Conservation (phyloP, 768 basidiomycete species). For the Leccinum obscurum region DNA sequence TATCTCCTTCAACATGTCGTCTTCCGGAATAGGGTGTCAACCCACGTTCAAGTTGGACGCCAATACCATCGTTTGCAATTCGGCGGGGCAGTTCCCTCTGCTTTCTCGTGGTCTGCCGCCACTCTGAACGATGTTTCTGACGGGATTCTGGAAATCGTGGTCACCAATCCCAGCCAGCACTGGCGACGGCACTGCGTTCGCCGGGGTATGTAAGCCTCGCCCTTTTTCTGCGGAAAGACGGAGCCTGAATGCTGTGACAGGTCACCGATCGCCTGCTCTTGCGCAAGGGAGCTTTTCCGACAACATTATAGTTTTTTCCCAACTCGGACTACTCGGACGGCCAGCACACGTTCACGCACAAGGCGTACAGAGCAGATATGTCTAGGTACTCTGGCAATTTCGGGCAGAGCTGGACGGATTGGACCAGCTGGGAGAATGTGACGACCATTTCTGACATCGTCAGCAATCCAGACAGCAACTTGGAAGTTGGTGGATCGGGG, state of each 20-base stretch:
- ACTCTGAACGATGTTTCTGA: constrained; percentile 77
- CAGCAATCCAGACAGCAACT: constrained; percentile 31
- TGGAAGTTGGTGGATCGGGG: constrained; percentile 50
- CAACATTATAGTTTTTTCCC: constrained; percentile 85
- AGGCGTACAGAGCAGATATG: constrained; percentile 82
- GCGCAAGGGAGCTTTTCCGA: constrained; percentile 66
- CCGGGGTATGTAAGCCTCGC: constrained; percentile 48
- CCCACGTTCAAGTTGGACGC: constrained; percentile 48
- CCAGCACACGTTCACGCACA: constrained; percentile 76
- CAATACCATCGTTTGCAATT: constrained; percentile 44
- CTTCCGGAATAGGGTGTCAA: constrained; percentile 57
- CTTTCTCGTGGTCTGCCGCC: constrained; percentile 66
- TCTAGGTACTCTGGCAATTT: constrained; percentile 89
- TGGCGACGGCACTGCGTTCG: constrained; percentile 41
- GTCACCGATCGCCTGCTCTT: constrained; percentile 72
- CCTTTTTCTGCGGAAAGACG: background rate
- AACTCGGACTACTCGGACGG: constrained; percentile 69
- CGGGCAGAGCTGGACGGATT: constrained; percentile 79
- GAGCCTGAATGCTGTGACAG: constrained; percentile 33
- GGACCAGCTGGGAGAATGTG: constrained; percentile 76
- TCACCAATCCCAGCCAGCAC: constrained; percentile 53
- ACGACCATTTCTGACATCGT: constrained; percentile 61
- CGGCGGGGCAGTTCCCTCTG: constrained; percentile 58
- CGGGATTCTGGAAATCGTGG: constrained; percentile 73
- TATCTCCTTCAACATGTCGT: constrained; percentile 67